phyloP scores from a whole-genome alignment of 768 basidiomycete genomes.

The Lanmaoa rubissima region DNA sequence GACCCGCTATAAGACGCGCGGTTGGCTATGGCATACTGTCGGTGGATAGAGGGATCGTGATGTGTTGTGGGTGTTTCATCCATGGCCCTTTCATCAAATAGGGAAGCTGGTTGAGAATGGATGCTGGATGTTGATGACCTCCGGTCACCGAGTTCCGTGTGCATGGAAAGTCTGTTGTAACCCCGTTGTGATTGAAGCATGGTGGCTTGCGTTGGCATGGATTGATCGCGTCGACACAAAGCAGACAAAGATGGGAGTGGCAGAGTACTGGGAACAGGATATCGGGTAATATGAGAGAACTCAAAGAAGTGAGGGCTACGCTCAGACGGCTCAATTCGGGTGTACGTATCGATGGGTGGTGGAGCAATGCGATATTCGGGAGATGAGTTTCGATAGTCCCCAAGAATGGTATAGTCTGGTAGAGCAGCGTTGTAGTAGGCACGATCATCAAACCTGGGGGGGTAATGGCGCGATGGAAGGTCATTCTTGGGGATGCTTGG shows the following conservation, averaged over 20 bases:
- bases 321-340: conserved; percentile 10
- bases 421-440: conserved; percentile 4
- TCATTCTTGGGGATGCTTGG: conserved; percentile 15
- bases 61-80: conserved; percentile 5
- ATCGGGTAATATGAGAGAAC: conserved; percentile 27
- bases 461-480: conserved; percentile 1
- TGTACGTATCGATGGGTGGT: conserved; percentile 11
- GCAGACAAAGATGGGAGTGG: conserved; percentile 7
- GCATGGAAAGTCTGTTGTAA: conserved; percentile 11
- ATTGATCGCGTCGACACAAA: conserved; percentile 4
- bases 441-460: conserved; percentile 9
- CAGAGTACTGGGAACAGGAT: conserved; percentile 25
- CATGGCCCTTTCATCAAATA: conserved; percentile 3
- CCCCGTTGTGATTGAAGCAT: conserved; percentile 9
- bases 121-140: conserved; percentile 11
- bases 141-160: conserved; percentile 4
- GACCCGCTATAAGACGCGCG: conserved; percentile 1
- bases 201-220: conserved; percentile 1
- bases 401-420: conserved; percentile 14
- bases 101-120: conserved; percentile 9
- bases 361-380: conserved; percentile 14
- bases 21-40: neutral
- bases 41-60: neutral
- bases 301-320: conserved; percentile 26
- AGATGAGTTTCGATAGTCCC: conserved; percentile 13